Percentiles rank a stretch among this genome's conserved stretches.
Conservation (phyloP, 2,329 filamentous ascomycete genomes). For the Pseudomassariella vexata region DNA sequence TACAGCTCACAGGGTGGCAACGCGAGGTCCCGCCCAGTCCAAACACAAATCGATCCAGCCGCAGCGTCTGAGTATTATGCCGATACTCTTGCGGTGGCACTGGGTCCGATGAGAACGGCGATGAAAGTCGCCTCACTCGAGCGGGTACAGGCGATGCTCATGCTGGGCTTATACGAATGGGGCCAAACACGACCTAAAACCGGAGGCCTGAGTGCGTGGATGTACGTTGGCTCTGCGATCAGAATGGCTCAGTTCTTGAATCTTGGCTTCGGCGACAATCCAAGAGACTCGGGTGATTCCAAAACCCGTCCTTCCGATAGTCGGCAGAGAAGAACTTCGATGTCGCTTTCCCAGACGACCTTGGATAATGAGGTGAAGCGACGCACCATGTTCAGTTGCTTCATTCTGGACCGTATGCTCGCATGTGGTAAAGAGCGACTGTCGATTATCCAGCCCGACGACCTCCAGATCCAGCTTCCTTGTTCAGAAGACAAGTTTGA, state of each 20-base stretch:
- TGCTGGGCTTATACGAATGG: slow-evolving; percentile 70
- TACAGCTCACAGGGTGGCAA: slow-evolving; percentile 25
- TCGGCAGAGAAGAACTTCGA: slow-evolving; percentile 14
- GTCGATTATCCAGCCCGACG: slow-evolving; percentile 51
- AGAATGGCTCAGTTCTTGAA: slow-evolving; percentile 57
- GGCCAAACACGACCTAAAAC: slow-evolving; percentile 47
- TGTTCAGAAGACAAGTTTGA: slow-evolving; percentile 62
- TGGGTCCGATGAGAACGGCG: slow-evolving; percentile 39
- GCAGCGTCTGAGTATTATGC: slow-evolving; percentile 62
- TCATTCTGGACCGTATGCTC: slow-evolving; percentile 65
- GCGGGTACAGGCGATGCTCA: slow-evolving; percentile 61
- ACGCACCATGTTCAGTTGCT: slow-evolving; percentile 70
- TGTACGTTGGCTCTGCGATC: slow-evolving; percentile 59
- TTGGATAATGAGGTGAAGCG: slow-evolving; percentile 59
- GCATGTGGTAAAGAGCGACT: slow-evolving; percentile 58
- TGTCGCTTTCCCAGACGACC: slow-evolving; percentile 27
- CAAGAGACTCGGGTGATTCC: slow-evolving; percentile 13
- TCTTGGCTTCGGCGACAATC: slow-evolving; percentile 50
- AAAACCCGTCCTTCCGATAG: slow-evolving; percentile 12
- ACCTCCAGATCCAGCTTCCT: slow-evolving; percentile 60
- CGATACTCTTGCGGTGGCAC: slow-evolving; percentile 46
- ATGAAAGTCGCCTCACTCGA: slow-evolving; percentile 53
- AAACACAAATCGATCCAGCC: slow-evolving; percentile 39
- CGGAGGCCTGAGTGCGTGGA: slow-evolving; percentile 57
- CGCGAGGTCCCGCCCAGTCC: slow-evolving; percentile 26